Evolutionary conservation across 345 rosid genomes (phyloP), one percentile per base, ranked within the genome.

Genomic region (Hibiscus tridactylites): DNA sequence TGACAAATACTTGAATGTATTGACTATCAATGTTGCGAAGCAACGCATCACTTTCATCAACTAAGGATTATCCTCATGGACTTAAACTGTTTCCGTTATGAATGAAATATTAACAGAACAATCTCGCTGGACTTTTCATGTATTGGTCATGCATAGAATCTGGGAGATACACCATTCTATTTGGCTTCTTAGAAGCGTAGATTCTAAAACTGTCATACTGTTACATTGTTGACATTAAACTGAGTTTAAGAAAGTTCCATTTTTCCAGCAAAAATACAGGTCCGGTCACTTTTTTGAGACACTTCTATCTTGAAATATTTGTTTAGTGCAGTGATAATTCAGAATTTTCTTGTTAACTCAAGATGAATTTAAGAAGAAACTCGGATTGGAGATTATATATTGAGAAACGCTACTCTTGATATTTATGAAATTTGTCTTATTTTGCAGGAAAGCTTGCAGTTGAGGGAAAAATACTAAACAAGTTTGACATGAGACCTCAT

Each of bases 401-500:
- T 26, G 57, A 47, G 56, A 37, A 37, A 37, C 28, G 13, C n/a
- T 49, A 1, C 60, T 50, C 8, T 28, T 10, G 4, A 4, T 35
- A 52, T 69, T 35, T 57, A 11, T 39, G 63, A 70, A 19, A 19
- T 1, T 60, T 1, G 1, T 28, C 10, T 71, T 81, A 33, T 56
- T n/a, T 76, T 70, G 61, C 79, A 88, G 97, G 92, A 71, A 83
- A 83, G 79, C 46, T 68, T 50, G 73, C 84, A 12, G 84, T 82
- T 19, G 98, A 91, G 81, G 98, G 98, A 52, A 93, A 85, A 80
- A 88, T 91, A 65, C 76, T 80, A 49, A 82, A 89, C 82, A 91
- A 91, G 72, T 91, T 93, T 78, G 96, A 93, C 77, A 86, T 91
- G 92, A 90, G 89, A 79, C 98, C 91, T 37, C 88, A 87, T 73